phyloP scores from a whole-genome alignment of 306 rosid genomes.

The Psophocarpus tetragonolobus region DNA sequence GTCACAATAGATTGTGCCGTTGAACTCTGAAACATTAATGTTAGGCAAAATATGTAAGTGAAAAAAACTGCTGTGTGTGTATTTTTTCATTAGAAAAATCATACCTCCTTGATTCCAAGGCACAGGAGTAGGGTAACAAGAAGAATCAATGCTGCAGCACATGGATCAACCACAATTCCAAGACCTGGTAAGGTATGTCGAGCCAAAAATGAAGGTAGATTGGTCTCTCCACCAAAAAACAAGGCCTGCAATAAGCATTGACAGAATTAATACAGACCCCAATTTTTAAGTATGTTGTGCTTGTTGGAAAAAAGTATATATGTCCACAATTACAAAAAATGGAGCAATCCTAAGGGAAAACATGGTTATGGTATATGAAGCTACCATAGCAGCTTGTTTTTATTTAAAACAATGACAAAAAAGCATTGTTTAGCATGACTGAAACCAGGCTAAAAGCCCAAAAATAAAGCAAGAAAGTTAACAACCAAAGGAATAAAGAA shows the following conservation, averaged over 20 bases:
- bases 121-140: slow-evolving; percentile 61
- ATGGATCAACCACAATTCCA: slow-evolving; percentile 72
- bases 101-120: slow-evolving; percentile 72
- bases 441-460: not conserved
- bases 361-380: not conserved
- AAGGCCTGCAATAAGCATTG: slow-evolving; percentile 53
- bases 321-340: not conserved
- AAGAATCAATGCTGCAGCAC: slow-evolving; percentile 62
- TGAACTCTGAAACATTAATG: slow-evolving; percentile 64
- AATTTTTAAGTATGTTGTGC: not conserved
- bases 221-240: slow-evolving; percentile 64
- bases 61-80: not conserved
- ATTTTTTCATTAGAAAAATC: slow-evolving; percentile 5
- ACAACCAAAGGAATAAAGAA: not conserved
- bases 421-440: not conserved
- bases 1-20: slow-evolving; percentile 61
- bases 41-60: slow-evolving; percentile 9
- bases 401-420: not conserved
- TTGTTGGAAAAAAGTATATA: not conserved
- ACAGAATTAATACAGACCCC: not conserved
- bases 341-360: not conserved
- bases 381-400: not conserved
- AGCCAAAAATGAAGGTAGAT: slow-evolving; percentile 58
- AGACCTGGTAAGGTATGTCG: slow-evolving; percentile 63
- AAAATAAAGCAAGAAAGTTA: not conserved